A percentile compares a stretch with the other conserved stretches of the same genome.
Evolutionary conservation across 371 early-diverging fungal species (phyloP).

Genomic region (Encephalitozoon romaleae): DNA sequence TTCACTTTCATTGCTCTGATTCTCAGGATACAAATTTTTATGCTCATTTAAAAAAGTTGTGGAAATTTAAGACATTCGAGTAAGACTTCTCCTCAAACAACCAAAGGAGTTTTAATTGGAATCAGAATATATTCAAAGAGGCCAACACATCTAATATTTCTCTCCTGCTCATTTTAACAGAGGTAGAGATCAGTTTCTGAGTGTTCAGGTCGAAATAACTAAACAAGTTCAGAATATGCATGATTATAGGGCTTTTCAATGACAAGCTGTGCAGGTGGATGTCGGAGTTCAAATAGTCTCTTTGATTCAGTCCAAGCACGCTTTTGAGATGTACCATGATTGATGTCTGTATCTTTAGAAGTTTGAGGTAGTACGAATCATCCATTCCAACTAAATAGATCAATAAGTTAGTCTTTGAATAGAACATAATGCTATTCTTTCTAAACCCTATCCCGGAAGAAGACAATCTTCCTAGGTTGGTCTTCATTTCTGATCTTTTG

Average conservation of each 20-base stretch:
- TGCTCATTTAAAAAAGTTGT: not conserved
- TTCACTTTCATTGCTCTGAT: not conserved
- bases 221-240: not conserved
- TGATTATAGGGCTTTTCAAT: not conserved
- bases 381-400: not conserved
- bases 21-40: conserved; percentile 9
- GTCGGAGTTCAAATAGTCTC: not conserved
- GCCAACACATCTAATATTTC: not conserved
- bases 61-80: not conserved
- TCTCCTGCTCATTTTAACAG: not conserved
- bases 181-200: not conserved
- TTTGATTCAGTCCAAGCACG: not conserved
- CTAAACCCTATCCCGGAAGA: not conserved
- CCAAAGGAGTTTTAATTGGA: not conserved
- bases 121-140: not conserved
- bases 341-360: not conserved
- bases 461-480: conserved; percentile 6
- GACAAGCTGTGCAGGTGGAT: conserved; percentile 2
- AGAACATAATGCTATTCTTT: not conserved
- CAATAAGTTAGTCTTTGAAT: not conserved
- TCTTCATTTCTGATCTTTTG: conserved; percentile 42
- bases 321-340: not conserved
- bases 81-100: not conserved
- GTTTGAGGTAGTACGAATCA: not conserved
- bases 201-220: not conserved